Evolutionary conservation across 202 grass and related monocot genomes (phyloP).

Genomic region (Hordeum pubiflorum): DNA sequence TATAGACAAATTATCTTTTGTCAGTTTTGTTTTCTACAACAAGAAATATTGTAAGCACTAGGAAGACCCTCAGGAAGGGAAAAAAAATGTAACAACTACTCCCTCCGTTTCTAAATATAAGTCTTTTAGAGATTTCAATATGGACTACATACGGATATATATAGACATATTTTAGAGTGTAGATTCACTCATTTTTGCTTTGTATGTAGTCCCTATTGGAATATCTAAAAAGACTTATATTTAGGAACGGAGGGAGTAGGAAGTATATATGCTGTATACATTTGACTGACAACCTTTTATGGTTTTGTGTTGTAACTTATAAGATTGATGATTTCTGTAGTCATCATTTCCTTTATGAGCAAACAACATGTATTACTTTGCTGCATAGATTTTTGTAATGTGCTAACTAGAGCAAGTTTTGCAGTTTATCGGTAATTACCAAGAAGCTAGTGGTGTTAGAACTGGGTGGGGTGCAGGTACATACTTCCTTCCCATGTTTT

Average conservation of each 20-base stretch:
- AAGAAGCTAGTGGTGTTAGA: conserved; percentile 76
- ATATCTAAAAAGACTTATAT: too few relatives aligned
- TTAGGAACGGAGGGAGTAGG: too few relatives aligned
- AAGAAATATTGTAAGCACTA: conserved; percentile 1
- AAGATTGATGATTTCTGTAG: neutral
- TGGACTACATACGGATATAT: too few relatives aligned
- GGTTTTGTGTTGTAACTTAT: neutral
- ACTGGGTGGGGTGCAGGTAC: conserved; percentile 97
- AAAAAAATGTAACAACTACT: neutral
- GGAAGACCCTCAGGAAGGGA: neutral
- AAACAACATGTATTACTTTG: neutral
- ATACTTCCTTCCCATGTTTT: conserved; percentile 24
- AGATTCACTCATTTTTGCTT: too few relatives aligned
- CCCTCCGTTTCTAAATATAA: too few relatives aligned
- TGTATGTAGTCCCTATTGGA: too few relatives aligned
- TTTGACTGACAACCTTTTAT: neutral
- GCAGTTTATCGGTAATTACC: conserved; percentile 92
- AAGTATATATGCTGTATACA: neutral
- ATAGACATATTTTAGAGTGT: too few relatives aligned
- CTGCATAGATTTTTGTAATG: neutral
- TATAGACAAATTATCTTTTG: neutral
- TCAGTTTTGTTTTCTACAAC: neutral
- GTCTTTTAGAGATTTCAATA: too few relatives aligned
- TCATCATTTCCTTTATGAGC: neutral
- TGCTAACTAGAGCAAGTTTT: conserved; percentile 26